A percentile compares a stretch with the other conserved stretches of the same genome.
Evolutionary conservation across 768 basidiomycete genomes (phyloP).

Genomic region (Leucocoprinus birnbaumii): DNA sequence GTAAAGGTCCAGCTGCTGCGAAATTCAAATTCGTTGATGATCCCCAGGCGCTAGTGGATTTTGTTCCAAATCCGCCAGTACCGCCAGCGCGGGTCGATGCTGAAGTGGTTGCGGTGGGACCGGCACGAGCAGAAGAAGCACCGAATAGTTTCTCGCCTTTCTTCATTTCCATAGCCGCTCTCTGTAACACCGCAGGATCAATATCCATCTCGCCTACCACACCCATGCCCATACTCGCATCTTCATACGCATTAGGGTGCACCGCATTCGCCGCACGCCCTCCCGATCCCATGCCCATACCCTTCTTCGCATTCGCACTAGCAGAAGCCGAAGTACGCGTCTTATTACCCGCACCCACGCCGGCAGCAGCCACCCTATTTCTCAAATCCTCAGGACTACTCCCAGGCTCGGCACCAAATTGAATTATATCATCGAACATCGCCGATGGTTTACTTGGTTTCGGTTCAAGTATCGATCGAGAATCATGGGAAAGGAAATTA

Average conservation of each 20-base stretch:
- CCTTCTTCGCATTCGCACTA: background rate
- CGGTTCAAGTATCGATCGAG: constrained; percentile 5
- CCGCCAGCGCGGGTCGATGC: no score
- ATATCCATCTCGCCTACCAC: background rate
- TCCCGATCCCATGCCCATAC: no score
- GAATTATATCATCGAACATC: constrained; percentile 3
- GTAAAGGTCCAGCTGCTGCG: no score
- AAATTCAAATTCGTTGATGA: no score
- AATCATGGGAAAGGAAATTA: background rate
- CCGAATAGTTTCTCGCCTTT: background rate
- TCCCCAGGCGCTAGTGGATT: no score
- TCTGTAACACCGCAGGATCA: background rate
- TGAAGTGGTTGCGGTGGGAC: no score
- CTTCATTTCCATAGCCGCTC: constrained; percentile 4
- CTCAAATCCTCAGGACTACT: constrained; percentile 3
- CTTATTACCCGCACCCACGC: background rate
- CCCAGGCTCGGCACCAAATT: background rate
- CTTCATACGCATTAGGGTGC: no score
- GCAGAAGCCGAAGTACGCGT: background rate
- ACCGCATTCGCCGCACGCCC: no score
- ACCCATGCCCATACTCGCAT: no score
- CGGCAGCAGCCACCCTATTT: no score
- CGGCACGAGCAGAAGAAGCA: background rate
- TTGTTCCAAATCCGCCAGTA: no score
- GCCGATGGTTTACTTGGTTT: constrained; percentile 7